A percentile compares a stretch with the other conserved stretches of the same genome.
Evolutionary conservation across 2,329 filamentous ascomycete genomes (phyloP).

Genomic region (Hymenoscyphus scutula): DNA sequence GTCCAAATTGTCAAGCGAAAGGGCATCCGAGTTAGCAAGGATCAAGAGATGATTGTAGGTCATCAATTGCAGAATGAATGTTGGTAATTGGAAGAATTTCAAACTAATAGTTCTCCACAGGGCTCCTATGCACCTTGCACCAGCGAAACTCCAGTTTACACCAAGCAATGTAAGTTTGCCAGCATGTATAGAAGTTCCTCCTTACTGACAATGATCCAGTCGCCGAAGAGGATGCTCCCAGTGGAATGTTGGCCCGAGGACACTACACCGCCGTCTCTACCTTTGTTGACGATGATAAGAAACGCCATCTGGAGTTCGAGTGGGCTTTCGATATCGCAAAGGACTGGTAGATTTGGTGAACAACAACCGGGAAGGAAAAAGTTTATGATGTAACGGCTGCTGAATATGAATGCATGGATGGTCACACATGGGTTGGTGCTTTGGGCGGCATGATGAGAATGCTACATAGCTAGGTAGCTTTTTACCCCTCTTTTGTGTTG

Average conservation of each 20-base stretch:
- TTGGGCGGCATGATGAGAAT: slow-evolving; percentile 5
- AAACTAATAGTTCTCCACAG: slow-evolving; percentile 43
- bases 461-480: slow-evolving; percentile 1
- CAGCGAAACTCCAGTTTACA: slow-evolving; percentile 77
- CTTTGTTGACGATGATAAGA: slow-evolving; percentile 94
- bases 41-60: slow-evolving; percentile 95
- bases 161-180: slow-evolving; percentile 78
- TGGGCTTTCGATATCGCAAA: slow-evolving; percentile 98
- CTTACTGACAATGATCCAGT: slow-evolving; percentile 50
- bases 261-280: slow-evolving; percentile 86
- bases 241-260: slow-evolving; percentile 84
- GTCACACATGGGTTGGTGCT: background rate
- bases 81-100: background rate
- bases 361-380: slow-evolving; percentile 1
- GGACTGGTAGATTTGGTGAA: slow-evolving; percentile 66
- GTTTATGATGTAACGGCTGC: slow-evolving; percentile 14
- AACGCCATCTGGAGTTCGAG: slow-evolving; percentile 85
- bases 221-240: slow-evolving; percentile 86
- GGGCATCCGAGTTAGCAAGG: slow-evolving; percentile 83
- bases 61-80: background rate
- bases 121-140: slow-evolving; percentile 94
- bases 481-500: slow-evolving; percentile 1
- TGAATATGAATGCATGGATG: slow-evolving; percentile 10
- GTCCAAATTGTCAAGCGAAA: slow-evolving; percentile 91
- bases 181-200: slow-evolving; percentile 7